phyloP scores from a whole-genome alignment of 768 basidiomycete species.

The Xanthoconium stramineum region DNA sequence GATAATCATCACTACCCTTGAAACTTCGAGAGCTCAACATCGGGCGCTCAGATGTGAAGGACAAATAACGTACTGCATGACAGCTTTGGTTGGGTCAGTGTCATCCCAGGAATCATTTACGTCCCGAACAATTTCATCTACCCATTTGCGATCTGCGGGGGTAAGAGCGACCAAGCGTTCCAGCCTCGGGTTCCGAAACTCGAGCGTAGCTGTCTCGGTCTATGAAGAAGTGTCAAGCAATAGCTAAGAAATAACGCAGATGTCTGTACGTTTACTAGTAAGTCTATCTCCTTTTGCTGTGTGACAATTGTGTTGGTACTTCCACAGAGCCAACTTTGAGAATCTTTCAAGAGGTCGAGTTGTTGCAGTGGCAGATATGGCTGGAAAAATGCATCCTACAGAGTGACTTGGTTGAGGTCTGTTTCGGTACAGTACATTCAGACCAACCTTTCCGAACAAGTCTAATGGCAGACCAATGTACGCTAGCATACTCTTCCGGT shows the following conservation, averaged over 20 bases:
- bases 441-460: constrained; percentile 79
- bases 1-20: constrained; percentile 94
- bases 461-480: constrained; percentile 94
- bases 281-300: constrained; percentile 87
- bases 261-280: constrained; percentile 73
- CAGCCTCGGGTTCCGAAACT: constrained; percentile 79
- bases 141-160: constrained; percentile 94
- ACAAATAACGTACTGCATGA: constrained; percentile 57
- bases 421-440: not conserved
- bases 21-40: constrained; percentile 52
- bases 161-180: constrained; percentile 80
- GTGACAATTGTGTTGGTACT: constrained; percentile 95
- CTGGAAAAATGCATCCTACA: constrained; percentile 91
- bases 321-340: constrained; percentile 86
- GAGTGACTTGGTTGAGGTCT: not conserved
- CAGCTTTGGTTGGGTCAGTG: constrained; percentile 51
- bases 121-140: constrained; percentile 88
- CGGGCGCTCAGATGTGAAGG: not conserved
- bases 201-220: constrained; percentile 84
- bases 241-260: not conserved
- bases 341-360: constrained; percentile 79
- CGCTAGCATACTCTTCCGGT: constrained; percentile 85
- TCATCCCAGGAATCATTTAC: constrained; percentile 81
- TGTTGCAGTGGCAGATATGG: constrained; percentile 97
- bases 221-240: constrained; percentile 29